Evolutionary conservation across 306 rosid species (phyloP).

Genomic region (Vigna reflexopilosa): DNA sequence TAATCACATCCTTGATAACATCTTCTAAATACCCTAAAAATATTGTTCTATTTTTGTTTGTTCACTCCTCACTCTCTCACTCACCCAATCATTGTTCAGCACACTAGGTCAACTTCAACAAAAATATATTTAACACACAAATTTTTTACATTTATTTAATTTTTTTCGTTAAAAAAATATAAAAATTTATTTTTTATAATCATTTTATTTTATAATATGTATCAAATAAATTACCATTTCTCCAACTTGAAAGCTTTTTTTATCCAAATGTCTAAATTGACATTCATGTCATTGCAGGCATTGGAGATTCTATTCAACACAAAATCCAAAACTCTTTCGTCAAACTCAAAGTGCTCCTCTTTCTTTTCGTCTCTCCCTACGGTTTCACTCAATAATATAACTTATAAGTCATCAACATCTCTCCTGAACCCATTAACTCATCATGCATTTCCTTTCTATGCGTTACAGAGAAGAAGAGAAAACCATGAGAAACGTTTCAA

Average conservation of each 20-base stretch:
- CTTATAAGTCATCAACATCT: neutral
- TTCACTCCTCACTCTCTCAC: too few species aligned
- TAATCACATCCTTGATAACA: neutral
- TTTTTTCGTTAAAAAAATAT: too few species aligned
- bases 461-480: neutral
- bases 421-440: neutral
- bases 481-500: slow-evolving; percentile 63
- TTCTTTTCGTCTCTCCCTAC: neutral
- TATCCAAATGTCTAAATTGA: neutral
- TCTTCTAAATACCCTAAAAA: neutral
- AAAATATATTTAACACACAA: too few species aligned
- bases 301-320: neutral
- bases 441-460: neutral
- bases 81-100: too few species aligned
- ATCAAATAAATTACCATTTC: too few species aligned
- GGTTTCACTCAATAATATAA: neutral
- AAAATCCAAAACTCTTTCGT: neutral
- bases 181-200: too few species aligned
- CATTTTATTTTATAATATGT: too few species aligned
- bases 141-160: too few species aligned
- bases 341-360: slow-evolving; percentile 22
- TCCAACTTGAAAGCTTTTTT: neutral
- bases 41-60: neutral
- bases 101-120: neutral
- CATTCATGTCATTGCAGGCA: slow-evolving; percentile 26